Base-by-base conservation (phyloP, 345 rosid species). In the Mangifera indica region DNA sequence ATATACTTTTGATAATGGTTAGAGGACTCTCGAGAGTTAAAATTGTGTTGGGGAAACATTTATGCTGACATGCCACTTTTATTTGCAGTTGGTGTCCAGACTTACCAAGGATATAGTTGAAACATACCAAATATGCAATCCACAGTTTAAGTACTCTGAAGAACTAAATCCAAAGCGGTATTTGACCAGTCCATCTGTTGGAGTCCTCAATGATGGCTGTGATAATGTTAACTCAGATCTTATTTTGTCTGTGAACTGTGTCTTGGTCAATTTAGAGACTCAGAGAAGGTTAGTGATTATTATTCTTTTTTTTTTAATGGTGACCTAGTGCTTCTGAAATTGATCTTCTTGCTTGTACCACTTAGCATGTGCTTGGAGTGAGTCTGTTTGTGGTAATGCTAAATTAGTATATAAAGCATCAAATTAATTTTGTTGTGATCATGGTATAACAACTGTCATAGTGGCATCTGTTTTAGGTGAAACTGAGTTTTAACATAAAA, bases 171-270 rank as follows among this genome's bases (percentile, higher is more conserved):
- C 97, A 34, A 96, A 93, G 88, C 88, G 97, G 73, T 96, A 87
- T 84, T 83, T 96, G 88, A 96, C 98, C 66, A 91, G 87, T 79
- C 99, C 99, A 57, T 87, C 99, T 48, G 84, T 76, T 80, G 98
- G 98, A 74, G 92, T 89, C 69, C 92, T 82, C 79, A 96, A 96
- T 74, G 98, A 91, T 81, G 98, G 99, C 77, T 85, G 73, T 81
- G 99, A 93, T 83, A 96, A 96, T 81, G 91, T 79, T 78, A 91
- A 93, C 81, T 93, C 97, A 6, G 99, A 96, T 80, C 97, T 96
- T 65, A 93, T 96, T 85, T 83, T 96, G 77, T 69, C 90, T 21
- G 98, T 89, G 66, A 96, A 96, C 82, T 83, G 71, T 79, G 76
- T 78, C 62, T 80, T 96, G 84, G 76, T 80, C 84, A 91, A 94